Percentiles rank a stretch among this genome's conserved stretches.
These are phyloP conservation scores for Camillea tinctor DNA, from an alignment of 2,329 filamentous ascomycete genomes.

Conservation along the genomic window DNA sequence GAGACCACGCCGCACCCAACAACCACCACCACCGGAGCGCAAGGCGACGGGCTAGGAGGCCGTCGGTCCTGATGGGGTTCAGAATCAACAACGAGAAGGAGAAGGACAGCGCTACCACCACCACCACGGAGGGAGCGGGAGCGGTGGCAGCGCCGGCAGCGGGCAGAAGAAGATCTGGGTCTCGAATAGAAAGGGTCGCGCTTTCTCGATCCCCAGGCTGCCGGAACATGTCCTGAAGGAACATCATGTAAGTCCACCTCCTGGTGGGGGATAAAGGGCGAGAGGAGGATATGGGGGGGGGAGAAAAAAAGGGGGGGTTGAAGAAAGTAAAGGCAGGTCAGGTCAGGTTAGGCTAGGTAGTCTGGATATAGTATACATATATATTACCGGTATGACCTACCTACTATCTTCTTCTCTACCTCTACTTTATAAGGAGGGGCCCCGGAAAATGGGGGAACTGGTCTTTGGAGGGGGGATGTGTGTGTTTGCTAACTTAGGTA, in stretches of 20 bases:
- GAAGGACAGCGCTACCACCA: not conserved
- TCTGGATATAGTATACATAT: no score
- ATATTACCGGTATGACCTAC: no score
- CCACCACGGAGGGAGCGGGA: no score
- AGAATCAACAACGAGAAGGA: not conserved
- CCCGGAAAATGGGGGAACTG: no score
- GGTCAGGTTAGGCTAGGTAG: no score
- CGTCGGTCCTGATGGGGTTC: slow-evolving; percentile 5
- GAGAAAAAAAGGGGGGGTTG: not conserved
- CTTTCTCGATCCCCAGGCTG: slow-evolving; percentile 6
- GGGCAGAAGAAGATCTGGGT: slow-evolving; percentile 1
- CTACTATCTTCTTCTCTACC: no score
- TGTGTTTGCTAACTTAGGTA: no score
- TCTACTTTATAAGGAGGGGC: no score
- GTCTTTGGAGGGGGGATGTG: no score
- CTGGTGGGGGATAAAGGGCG: not conserved
- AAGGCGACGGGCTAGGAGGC: slow-evolving; percentile 31
- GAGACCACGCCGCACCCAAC: slow-evolving; percentile 33
- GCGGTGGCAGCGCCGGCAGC: not conserved
- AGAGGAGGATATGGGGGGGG: not conserved
- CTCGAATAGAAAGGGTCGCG: slow-evolving; percentile 4
- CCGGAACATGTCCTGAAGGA: slow-evolving; percentile 4
- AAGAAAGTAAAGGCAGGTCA: no score
- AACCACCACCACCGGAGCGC: slow-evolving; percentile 19
- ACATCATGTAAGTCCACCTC: not conserved